phyloP scores from a whole-genome alignment of 176 grass and related monocot genomes.

The Oryza brachyantha region DNA sequence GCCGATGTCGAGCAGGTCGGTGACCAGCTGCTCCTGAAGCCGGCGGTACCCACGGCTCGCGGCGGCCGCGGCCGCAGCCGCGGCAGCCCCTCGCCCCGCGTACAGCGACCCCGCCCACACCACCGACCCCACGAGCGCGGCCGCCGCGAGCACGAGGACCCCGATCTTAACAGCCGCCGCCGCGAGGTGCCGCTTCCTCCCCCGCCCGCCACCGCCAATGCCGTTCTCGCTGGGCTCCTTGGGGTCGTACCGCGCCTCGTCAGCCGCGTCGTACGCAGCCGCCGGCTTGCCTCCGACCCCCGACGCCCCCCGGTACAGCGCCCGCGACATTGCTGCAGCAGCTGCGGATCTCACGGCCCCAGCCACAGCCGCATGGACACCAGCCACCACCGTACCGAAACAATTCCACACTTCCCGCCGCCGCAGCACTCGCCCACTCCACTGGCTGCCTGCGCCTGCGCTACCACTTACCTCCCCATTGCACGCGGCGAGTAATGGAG shows the following conservation, averaged over 20 bases:
- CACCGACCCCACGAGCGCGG: slow-evolving; percentile 57
- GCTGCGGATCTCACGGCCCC: slow-evolving; percentile 40
- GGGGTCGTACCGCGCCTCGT: slow-evolving; percentile 43
- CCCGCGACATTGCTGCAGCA: slow-evolving; percentile 62
- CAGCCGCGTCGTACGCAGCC: slow-evolving; percentile 19
- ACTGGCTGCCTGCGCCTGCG: not conserved
- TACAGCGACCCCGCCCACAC: slow-evolving; percentile 80
- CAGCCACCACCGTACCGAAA: not conserved
- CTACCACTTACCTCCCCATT: slow-evolving; percentile 30
- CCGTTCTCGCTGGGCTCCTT: slow-evolving; percentile 72
- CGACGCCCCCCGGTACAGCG: slow-evolving; percentile 79
- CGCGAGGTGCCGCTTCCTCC: slow-evolving; percentile 44
- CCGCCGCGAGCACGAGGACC: slow-evolving; percentile 36
- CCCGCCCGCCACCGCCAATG: slow-evolving; percentile 26
- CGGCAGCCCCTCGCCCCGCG: slow-evolving; percentile 12
- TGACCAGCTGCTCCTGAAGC: slow-evolving; percentile 84
- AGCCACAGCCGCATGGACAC: slow-evolving; percentile 23
- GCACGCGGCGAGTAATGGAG: slow-evolving; percentile 8
- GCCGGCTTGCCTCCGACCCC: slow-evolving; percentile 47
- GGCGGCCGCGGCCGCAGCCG: slow-evolving; percentile 24
- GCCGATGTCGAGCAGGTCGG: slow-evolving; percentile 78
- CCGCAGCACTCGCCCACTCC: not conserved
- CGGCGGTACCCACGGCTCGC: slow-evolving; percentile 61
- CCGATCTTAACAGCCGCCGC: slow-evolving; percentile 55
- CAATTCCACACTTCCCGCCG: slow-evolving; percentile 22